Evolutionary conservation across 176 grass and related monocot species (phyloP).

Genomic region (Oryza rufipogon): DNA sequence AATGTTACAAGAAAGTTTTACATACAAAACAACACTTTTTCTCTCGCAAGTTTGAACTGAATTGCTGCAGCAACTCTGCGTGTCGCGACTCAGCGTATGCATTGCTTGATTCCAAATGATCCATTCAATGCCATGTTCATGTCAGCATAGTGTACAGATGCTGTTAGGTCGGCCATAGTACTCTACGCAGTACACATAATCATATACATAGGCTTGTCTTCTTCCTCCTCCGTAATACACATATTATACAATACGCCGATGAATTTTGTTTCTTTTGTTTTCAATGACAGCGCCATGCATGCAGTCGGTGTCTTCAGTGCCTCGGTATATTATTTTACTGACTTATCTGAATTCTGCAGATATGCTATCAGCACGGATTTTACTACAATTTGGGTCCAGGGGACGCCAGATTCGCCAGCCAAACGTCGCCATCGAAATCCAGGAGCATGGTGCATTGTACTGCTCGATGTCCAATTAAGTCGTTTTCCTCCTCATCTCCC

Average conservation of each 20-base stretch:
- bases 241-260: not conserved
- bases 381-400: not conserved
- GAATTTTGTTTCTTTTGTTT: not conserved
- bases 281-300: not conserved
- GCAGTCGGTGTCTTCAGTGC: not conserved
- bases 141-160: not conserved
- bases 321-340: not conserved
- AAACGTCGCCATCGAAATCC: conserved; percentile 1
- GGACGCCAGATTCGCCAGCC: not conserved
- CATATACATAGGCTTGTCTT: not conserved
- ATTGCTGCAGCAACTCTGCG: not conserved
- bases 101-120: not conserved
- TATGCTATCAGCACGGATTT: not conserved
- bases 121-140: not conserved
- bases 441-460: not conserved
- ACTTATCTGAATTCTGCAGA: not conserved
- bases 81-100: not conserved
- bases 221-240: not conserved
- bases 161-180: not conserved
- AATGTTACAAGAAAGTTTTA: too few relatives aligned
- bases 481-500: not conserved
- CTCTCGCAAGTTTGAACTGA: not conserved
- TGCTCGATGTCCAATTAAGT: not conserved
- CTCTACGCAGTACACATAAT: not conserved
- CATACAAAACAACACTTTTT: not conserved